These are phyloP conservation scores for Epichloe sylvatica DNA, from an alignment of 2,329 filamentous ascomycete genomes.

Conservation along the genomic window DNA sequence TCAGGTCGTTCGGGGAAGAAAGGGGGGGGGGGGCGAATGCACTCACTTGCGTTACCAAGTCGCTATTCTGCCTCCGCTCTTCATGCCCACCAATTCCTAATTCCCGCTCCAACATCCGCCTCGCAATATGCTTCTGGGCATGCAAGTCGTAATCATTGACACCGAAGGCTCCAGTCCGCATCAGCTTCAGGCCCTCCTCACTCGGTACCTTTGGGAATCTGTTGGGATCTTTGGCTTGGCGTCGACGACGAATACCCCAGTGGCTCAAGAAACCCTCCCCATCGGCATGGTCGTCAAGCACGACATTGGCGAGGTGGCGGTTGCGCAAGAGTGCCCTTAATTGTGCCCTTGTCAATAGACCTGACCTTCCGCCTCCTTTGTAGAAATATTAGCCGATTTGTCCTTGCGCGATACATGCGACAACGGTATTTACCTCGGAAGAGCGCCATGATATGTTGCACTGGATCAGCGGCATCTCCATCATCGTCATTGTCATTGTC, in stretches of 20 bases:
- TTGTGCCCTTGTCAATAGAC: conserved; percentile 22
- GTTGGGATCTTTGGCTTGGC: conserved; percentile 32
- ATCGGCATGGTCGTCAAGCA: conserved; percentile 25
- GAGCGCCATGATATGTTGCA: conserved; percentile 22
- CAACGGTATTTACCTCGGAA: conserved; percentile 15
- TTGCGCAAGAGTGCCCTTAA: conserved; percentile 27
- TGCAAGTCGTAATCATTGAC: conserved; percentile 42
- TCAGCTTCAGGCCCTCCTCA: conserved; percentile 59
- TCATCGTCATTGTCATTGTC: conserved; percentile 11
- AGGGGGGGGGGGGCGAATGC: no score
- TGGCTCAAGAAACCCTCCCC: conserved; percentile 22
- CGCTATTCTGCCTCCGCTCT: conserved; percentile 45
- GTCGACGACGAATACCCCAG: conserved; percentile 31
- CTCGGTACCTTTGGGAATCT: conserved; percentile 76
- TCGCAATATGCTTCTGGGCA: conserved; percentile 47
- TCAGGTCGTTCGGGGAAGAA: not conserved
- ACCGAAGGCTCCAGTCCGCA: conserved; percentile 74
- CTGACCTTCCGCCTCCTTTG: conserved; percentile 14
- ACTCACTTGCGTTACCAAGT: conserved; percentile 53
- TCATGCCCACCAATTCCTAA: conserved; percentile 53
- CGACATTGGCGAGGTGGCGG: conserved; percentile 22
- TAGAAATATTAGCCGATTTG: conserved; percentile 1
- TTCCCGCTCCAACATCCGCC: conserved; percentile 67
- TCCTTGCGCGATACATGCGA: not conserved
- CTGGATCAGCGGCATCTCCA: conserved; percentile 15